Base-by-base conservation (phyloP, 345 rosid genomes). In the Euclidium syriacum region DNA sequence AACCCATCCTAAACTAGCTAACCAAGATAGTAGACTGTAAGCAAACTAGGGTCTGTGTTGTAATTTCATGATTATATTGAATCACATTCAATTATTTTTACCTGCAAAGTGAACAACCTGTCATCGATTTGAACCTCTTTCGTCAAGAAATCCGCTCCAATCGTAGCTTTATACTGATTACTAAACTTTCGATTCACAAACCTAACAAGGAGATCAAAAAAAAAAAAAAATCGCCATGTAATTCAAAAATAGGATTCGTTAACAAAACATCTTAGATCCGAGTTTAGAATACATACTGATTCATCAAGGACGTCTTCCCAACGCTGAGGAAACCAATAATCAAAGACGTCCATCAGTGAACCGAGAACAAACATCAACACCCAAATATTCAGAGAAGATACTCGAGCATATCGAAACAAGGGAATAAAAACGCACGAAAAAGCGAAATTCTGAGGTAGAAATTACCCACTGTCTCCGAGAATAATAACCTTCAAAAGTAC, bases 291-390 rank as follows among this genome's bases (percentile, higher is more conserved):
- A 57, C 73, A 16, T 85, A 90, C 97, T 85, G 95, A 77, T 90
- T 90, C 92, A 90, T 90, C 72, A 85, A 72, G 5, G 97, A 90
- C 40, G 95, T 90, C 82, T 85, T 90, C 58, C 95, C 94, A 24
- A 90, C 94, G 82, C 97, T 90, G 75, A 1, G 0, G 11, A 48
- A 57, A 41, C 58, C n/a, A 70, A 4, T 27, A 22, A 24, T 54
- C 32, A 29, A 40, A 36, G 6, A 29, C 10, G 25, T 26, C 14
- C 19, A 63, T 24, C 50, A 18, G 36, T 4, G 2, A 14, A 48
- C 14, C 18, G 7, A 43, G 36, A 39, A 39, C 12, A 2, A 3
- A 11, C 43, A 15, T 39, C 6, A n/a, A 11, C 15, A 39, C 16
- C 12, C 1, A 5, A 43, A 43, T 10, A 14, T 32, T 4, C 22